These are phyloP conservation scores for Kazachstania africana DNA, from an alignment of 805 yeast genomes.

Conservation along the genomic window DNA sequence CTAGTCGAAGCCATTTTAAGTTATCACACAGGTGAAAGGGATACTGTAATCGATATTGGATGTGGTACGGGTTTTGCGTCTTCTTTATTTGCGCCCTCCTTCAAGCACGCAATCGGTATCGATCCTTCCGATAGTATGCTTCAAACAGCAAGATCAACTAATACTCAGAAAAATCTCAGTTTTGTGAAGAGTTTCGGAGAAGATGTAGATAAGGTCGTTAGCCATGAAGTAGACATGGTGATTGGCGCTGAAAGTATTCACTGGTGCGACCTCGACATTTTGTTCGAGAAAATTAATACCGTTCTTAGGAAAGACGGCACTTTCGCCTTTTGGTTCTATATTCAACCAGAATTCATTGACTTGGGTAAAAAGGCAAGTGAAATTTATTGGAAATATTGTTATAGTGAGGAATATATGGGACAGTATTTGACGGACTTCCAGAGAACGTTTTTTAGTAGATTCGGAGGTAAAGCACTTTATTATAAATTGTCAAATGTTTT, in stretches of 20 bases:
- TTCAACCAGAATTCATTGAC: conserved; percentile 50
- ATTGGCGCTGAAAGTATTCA: conserved; percentile 68
- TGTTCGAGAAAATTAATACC: conserved; percentile 38
- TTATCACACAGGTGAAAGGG: conserved; percentile 29
- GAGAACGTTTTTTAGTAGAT: conserved; percentile 29
- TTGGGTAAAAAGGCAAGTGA: conserved; percentile 41
- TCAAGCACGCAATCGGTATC: conserved; percentile 40
- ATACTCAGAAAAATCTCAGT: background rate
- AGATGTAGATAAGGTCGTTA: conserved; percentile 4
- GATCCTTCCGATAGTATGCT: conserved; percentile 50
- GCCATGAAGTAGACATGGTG: conserved; percentile 39
- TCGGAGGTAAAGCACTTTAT: conserved; percentile 6
- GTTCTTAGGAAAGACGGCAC: conserved; percentile 49
- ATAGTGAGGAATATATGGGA: conserved; percentile 40
- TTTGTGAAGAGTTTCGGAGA: conserved; percentile 3
- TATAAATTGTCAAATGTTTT: conserved; percentile 27
- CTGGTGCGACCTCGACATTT: conserved; percentile 49
- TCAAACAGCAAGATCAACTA: conserved; percentile 24
- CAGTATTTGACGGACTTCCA: conserved; percentile 68
- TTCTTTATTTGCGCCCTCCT: conserved; percentile 23
- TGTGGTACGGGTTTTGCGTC: conserved; percentile 67
- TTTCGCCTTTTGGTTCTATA: conserved; percentile 61
- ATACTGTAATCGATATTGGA: conserved; percentile 45
- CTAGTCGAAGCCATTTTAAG: conserved; percentile 32
- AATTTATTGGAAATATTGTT: conserved; percentile 42